Conservation (phyloP, 1,284 basidiomycete species). For the Tilletia caries region DNA sequence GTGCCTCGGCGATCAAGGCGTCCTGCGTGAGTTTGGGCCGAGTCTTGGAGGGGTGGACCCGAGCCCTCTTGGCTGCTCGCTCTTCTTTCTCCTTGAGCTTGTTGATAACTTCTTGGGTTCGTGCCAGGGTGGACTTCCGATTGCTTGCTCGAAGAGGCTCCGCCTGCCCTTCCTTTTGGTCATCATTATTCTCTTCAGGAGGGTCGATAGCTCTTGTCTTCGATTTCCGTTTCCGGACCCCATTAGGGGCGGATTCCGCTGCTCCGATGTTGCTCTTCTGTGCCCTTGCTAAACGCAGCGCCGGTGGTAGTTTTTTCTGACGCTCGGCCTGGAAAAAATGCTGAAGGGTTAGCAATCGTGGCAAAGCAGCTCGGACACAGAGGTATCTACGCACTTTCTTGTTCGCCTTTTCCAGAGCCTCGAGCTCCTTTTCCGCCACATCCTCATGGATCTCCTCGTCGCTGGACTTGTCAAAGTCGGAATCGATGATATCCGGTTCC, state of each 20-base stretch:
- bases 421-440: constrained; percentile 33
- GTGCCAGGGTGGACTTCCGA: background rate
- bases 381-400: constrained; percentile 23
- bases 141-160: constrained; percentile 63
- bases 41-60: constrained; percentile 19
- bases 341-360: too few relatives aligned
- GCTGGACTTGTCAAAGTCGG: constrained; percentile 43
- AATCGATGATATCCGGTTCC: constrained; percentile 44
- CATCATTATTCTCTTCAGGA: constrained; percentile 19
- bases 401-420: constrained; percentile 32
- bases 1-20: constrained; percentile 72
- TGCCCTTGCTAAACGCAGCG: background rate
- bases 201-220: constrained; percentile 13
- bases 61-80: background rate
- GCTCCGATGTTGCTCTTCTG: constrained; percentile 4
- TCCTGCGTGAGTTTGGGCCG: constrained; percentile 63
- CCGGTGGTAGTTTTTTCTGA: background rate
- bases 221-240: background rate
- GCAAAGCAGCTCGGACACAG: background rate
- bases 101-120: constrained; percentile 1
- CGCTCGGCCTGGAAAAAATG: constrained; percentile 1
- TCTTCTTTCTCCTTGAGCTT: background rate
- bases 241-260: too few relatives aligned
- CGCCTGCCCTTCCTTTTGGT: constrained; percentile 59
- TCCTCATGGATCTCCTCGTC: constrained; percentile 34